Percentiles rank a stretch among this genome's conserved stretches.
Evolutionary conservation across 768 basidiomycete genomes (phyloP).

Genomic region (Collybiopsis confluens): DNA sequence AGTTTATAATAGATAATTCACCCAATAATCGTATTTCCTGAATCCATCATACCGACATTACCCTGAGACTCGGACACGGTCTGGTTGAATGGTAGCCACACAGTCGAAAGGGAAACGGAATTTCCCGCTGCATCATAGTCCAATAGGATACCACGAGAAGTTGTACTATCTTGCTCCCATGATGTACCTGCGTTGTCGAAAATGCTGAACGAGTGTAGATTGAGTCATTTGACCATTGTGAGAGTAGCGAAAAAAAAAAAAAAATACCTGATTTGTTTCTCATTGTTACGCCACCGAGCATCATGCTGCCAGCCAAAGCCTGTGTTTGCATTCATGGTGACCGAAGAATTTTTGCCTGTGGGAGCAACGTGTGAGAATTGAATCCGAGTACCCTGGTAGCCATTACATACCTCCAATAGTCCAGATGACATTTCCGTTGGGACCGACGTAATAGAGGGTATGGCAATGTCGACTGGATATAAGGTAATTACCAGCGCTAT

Average conservation of each 20-base stretch:
- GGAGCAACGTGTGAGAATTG: not conserved
- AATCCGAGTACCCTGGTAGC: not conserved
- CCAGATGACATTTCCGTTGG: conserved; percentile 16
- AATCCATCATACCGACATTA: not conserved
- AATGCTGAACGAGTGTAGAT: not conserved
- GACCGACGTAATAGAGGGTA: conserved; percentile 15
- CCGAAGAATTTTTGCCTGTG: conserved; percentile 9
- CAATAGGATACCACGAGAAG: conserved; percentile 6
- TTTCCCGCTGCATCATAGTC: not conserved
- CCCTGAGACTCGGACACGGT: conserved; percentile 4
- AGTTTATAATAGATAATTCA: not conserved
- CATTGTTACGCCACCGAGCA: conserved; percentile 12
- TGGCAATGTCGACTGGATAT: conserved; percentile 14
- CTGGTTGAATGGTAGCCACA: not conserved
- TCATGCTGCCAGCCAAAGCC: conserved; percentile 17
- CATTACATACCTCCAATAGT: conserved; percentile 13
- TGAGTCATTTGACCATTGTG: not conserved
- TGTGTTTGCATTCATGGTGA: conserved; percentile 10
- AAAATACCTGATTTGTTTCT: conserved; percentile 1
- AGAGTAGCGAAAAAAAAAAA: too few species aligned
- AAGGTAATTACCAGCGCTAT: conserved; percentile 14
- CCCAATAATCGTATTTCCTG: not conserved
- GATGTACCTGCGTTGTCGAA: conserved; percentile 7
- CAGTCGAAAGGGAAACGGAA: not conserved
- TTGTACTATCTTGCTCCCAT: not conserved